These are phyloP conservation scores for Selenicereus undatus DNA, from an alignment of 148 eudicot genomes.

Conservation along the genomic window DNA sequence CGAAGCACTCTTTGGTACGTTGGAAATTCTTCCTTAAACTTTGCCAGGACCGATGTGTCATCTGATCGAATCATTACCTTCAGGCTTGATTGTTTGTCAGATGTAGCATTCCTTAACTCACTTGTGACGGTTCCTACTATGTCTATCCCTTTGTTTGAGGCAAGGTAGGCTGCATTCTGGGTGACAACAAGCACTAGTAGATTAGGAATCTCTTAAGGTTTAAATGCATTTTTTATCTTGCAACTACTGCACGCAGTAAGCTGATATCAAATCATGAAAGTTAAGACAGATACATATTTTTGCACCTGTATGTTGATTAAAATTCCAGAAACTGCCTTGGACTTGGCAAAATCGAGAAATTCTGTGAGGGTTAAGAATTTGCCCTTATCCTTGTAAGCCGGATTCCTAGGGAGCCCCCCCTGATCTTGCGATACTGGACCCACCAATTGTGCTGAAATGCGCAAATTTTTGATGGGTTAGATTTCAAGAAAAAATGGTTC, in stretches of 20 bases:
- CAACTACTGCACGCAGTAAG: not conserved
- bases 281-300: not conserved
- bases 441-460: conserved; percentile 53
- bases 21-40: conserved; percentile 41
- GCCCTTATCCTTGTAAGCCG: conserved; percentile 64
- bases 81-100: conserved; percentile 55
- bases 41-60: conserved; percentile 66
- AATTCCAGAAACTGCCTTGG: conserved; percentile 64
- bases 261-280: not conserved
- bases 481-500: not conserved
- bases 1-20: conserved; percentile 52
- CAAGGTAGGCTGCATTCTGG: conserved; percentile 86
- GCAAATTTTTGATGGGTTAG: not conserved
- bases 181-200: not conserved
- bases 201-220: not conserved
- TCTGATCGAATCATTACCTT: conserved; percentile 72
- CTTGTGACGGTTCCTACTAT: conserved; percentile 46
- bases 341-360: conserved; percentile 74
- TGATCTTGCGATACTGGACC: conserved; percentile 23
- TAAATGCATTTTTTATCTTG: not conserved
- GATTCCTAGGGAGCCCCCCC: conserved; percentile 55
- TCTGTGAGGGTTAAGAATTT: conserved; percentile 61
- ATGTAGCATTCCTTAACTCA: conserved; percentile 62
- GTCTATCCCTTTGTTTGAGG: conserved; percentile 68
- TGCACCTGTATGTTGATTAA: conserved; percentile 62